Conservation (phyloP, 805 yeast species). For the Kazachstania viticola region DNA sequence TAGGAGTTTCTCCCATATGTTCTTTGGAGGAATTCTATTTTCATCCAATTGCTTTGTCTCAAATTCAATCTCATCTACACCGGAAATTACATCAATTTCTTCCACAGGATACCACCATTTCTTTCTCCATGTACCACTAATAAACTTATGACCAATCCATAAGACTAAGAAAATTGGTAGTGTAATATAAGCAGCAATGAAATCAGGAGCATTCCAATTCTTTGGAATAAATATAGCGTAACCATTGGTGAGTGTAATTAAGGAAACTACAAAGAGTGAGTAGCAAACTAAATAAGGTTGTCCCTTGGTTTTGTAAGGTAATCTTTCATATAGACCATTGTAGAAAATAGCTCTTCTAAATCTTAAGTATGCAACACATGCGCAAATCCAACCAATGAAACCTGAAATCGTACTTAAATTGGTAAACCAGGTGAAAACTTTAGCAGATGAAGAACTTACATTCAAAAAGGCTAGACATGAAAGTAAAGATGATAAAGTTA, state of each 20-base stretch:
- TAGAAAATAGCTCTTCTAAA: constrained; percentile 52
- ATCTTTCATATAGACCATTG: constrained; percentile 43
- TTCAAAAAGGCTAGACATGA: constrained; percentile 43
- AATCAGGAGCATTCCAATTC: constrained; percentile 41
- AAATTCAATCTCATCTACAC: constrained; percentile 49
- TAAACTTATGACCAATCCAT: constrained; percentile 47
- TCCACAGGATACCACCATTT: constrained; percentile 39
- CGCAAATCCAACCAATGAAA: constrained; percentile 50
- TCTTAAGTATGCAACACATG: constrained; percentile 42
- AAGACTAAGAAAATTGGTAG: constrained; percentile 33
- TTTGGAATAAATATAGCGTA: constrained; percentile 48
- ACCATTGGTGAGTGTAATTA: constrained; percentile 62
- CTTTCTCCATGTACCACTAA: constrained; percentile 27
- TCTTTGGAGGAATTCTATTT: constrained; percentile 13
- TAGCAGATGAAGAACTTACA: constrained; percentile 38
- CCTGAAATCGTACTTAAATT: constrained; percentile 59
- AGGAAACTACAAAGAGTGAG: constrained; percentile 35
- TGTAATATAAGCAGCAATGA: constrained; percentile 64
- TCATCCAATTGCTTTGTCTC: constrained; percentile 30
- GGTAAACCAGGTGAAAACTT: constrained; percentile 53
- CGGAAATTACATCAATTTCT: constrained; percentile 49
- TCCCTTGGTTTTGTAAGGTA: constrained; percentile 43
- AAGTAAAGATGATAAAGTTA: constrained; percentile 14
- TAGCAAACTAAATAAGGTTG: constrained; percentile 52
- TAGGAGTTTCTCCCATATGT: constrained; percentile 11